Evolutionary conservation across 345 rosid species (phyloP), one percentile per base, ranked within the genome.

Genomic region (Bruguiera gymnorhiza): DNA sequence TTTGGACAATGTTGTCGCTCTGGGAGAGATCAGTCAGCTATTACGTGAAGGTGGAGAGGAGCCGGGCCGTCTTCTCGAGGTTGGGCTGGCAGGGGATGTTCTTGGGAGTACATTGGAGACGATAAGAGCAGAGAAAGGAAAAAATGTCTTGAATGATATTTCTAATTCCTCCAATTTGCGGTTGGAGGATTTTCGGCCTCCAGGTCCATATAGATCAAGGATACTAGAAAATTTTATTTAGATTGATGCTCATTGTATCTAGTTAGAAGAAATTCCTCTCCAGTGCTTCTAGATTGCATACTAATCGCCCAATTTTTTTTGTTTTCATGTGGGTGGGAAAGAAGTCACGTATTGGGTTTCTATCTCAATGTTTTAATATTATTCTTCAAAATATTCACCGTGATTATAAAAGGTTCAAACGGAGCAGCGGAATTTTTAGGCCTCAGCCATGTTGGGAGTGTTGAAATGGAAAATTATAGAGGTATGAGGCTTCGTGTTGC

Each of bases 21-120:
- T 96, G 88, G 30, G 64, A 48, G 87, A 96, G 73, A 80, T 92
- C 13, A 91, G 88, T 68, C 79, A 50, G 79, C 61, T 95, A 53
- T 66, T 95, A 73, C 30, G 27, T 1, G 78, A 77, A 57, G 99
- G 99, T 8, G 96, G 98, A 62, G 98, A 90, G 74, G 94, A 81
- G 66, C 81, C 79, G 4, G 96, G 91, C 19, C 79, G 83, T 59
- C 83, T 95, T 31, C 68, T 63, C 3, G 78, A 86, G 70, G 63
- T 69, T 30, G 98, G 99, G 66, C 86, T 92, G 3, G 97, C 97
- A 0, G 98, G 92, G 1, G 97, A 88, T 68, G 89, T 90, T 63
- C 84, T 90, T 62, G 98, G 96, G 39, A 86, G 84, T 83, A 87
- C 82, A n/a, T 78, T 95, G 72, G 97, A 84, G 76, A 78, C 52